Percentiles rank a stretch among this genome's conserved stretches.
These are phyloP conservation scores for Hygrocybe punicea DNA, from an alignment of 768 basidiomycete species.

Conservation along the genomic window DNA sequence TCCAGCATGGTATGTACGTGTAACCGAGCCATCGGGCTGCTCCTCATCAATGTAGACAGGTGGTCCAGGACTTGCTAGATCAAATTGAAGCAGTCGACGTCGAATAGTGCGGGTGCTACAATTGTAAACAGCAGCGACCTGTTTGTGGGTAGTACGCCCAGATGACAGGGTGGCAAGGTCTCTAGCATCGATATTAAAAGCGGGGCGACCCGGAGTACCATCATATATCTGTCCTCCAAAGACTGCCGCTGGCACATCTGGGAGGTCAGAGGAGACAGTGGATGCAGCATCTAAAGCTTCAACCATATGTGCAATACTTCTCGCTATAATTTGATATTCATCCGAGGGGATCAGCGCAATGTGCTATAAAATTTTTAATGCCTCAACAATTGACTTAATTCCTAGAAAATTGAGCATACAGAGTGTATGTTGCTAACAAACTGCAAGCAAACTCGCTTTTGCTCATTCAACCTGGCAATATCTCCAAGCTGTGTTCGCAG, in stretches of 20 bases:
- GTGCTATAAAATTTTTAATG: background rate
- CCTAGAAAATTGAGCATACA: background rate
- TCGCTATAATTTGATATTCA: background rate
- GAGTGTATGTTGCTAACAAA: background rate
- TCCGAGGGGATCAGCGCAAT: background rate
- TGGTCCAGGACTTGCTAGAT: slow-evolving; percentile 15
- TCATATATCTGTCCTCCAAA: background rate
- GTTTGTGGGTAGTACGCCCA: slow-evolving; percentile 16
- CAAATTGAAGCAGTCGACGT: slow-evolving; percentile 18
- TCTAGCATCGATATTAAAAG: slow-evolving; percentile 23
- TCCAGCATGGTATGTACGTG: slow-evolving; percentile 5
- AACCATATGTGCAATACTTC: slow-evolving; percentile 5
- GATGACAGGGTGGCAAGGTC: slow-evolving; percentile 17
- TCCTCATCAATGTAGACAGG: slow-evolving; percentile 14
- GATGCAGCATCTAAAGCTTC: slow-evolving; percentile 2
- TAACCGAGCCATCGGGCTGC: slow-evolving; percentile 13
- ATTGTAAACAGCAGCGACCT: slow-evolving; percentile 12
- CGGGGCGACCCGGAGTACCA: slow-evolving; percentile 18
- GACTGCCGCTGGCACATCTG: background rate
- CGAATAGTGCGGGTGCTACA: slow-evolving; percentile 15
- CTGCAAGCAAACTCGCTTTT: background rate
- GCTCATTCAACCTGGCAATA: background rate
- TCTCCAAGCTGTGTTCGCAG: background rate
- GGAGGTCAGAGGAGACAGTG: background rate
- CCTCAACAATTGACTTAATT: background rate